Evolutionary conservation across 1,284 basidiomycete species (phyloP), one percentile per base, ranked within the genome.

Genomic region (Ganoderma leucocontextum): DNA sequence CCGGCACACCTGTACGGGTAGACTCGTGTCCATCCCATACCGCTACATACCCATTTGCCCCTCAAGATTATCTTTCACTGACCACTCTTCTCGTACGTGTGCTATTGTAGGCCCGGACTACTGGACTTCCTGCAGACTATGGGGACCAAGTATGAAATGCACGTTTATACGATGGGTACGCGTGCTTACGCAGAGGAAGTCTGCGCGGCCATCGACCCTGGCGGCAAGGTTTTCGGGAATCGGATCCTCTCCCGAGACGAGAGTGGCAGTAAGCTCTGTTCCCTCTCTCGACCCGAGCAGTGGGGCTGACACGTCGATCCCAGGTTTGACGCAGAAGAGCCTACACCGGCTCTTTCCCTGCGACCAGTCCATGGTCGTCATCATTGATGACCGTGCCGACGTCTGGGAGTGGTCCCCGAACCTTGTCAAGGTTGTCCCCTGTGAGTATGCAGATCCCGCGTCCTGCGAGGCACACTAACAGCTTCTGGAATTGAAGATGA

Each of bases 121-220:
- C 81, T 86, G 59, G 83, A 88, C 55, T 98, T 99, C 78, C 84
- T 99, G 62, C 80, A 84, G 69, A 83, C 87, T 58, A 87, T 95
- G 73, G 88, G 93, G 57, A 81, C 86, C 66, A 91, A 93, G 76
- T 99, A 98, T 81, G 96, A 99, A 82, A 95, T 99, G 94, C 97
- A 99, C 80, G 96, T 99, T 62, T 99, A 99, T 82, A 99, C 97
- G 35, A 99, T 99, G 96, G 97, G 97, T 65, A 99, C 97, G 22
- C 89, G 97, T 55, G 93, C 96, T 57, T 99, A 99, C 80, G 97
- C 97, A 52, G 94, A 97, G 80, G 91, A 96, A 79, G 96, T 99
- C 19, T 98, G 96, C 82, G 89, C 91, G 66, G 91, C 96, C 47
- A 94, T 99, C 77, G 97, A 99, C 82, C 95, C 97, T 12, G 90